Evolutionary conservation across 2,329 filamentous ascomycete species (phyloP).

Genomic region (Diaporthe sp.): DNA sequence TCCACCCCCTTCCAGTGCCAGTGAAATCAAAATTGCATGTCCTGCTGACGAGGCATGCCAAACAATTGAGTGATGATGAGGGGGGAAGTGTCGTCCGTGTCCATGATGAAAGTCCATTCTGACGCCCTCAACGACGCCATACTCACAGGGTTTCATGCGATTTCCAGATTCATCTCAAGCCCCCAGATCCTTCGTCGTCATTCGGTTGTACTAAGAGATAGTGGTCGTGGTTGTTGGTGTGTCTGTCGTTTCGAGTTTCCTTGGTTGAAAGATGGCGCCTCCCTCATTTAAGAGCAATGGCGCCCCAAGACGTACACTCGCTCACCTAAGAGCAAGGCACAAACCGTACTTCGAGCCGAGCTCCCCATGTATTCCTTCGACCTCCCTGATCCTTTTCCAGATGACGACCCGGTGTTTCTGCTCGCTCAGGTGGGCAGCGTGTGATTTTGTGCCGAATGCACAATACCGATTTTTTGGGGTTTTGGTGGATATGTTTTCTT

Average conservation of each 20-base stretch:
- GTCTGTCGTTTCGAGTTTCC: conserved; percentile 18
- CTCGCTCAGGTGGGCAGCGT: not conserved
- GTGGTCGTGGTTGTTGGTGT: conserved; percentile 11
- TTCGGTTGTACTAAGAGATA: conserved; percentile 10
- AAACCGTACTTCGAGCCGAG: conserved; percentile 1
- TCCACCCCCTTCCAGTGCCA: conserved; percentile 20
- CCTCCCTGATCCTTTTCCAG: not conserved
- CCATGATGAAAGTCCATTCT: not conserved
- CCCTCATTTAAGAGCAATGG: conserved; percentile 28
- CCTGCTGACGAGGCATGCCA: not conserved
- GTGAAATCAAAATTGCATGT: conserved; percentile 6
- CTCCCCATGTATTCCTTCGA: not conserved
- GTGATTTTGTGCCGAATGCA: not conserved
- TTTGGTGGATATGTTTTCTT: not conserved
- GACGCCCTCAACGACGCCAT: conserved; percentile 18
- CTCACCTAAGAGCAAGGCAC: conserved; percentile 35
- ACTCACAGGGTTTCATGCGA: not conserved
- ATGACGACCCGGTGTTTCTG: conserved; percentile 6
- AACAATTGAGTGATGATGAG: conserved; percentile 1
- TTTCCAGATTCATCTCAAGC: not conserved
- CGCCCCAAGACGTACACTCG: conserved; percentile 29
- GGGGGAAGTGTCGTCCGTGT: not conserved
- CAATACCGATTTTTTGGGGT: not conserved
- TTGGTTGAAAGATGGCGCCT: conserved; percentile 24
- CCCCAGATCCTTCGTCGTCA: not conserved